phyloP scores from a whole-genome alignment of 768 basidiomycete species.

The button mushroom (Agaricus bisporus) region DNA sequence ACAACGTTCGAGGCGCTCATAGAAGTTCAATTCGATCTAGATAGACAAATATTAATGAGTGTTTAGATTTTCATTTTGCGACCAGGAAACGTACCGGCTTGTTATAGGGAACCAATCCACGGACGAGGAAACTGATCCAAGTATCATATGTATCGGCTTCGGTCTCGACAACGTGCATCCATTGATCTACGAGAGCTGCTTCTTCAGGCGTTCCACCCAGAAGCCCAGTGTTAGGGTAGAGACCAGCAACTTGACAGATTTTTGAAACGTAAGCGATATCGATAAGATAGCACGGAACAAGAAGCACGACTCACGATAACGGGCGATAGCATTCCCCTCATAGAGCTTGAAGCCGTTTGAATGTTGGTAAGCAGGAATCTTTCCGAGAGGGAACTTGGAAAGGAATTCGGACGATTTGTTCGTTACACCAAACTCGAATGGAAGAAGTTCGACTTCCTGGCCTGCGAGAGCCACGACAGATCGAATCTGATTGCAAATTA shows the following conservation, averaged over 20 bases:
- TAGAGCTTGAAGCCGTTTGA: conserved; percentile 72
- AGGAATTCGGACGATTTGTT: conserved; percentile 70
- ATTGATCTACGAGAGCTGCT: conserved; percentile 77
- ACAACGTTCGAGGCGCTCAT: conserved; percentile 48
- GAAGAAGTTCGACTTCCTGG: conserved; percentile 47
- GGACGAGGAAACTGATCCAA: conserved; percentile 36
- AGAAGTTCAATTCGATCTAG: conserved; percentile 52
- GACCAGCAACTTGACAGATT: conserved; percentile 62
- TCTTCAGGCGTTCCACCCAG: conserved; percentile 63
- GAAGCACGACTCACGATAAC: conserved; percentile 71
- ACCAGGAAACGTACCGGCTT: conserved; percentile 56
- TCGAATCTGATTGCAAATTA: conserved; percentile 29
- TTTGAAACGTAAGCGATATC: conserved; percentile 12
- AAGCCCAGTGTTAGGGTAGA: conserved; percentile 74
- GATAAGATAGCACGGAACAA: conserved; percentile 23
- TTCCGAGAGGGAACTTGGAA: conserved; percentile 72
- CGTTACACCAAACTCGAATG: conserved; percentile 56
- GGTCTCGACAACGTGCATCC: conserved; percentile 67
- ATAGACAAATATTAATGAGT: not conserved
- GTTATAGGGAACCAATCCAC: conserved; percentile 61
- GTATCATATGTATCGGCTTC: conserved; percentile 44
- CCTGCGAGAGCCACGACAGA: conserved; percentile 58
- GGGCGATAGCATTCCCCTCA: conserved; percentile 77
- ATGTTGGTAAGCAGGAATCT: conserved; percentile 80
- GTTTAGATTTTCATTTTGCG: not conserved